Percentiles rank a stretch among this genome's conserved stretches.
Evolutionary conservation across 108 stramenopile species (phyloP).

Genomic region (Pseudonitzschia delicatissima): DNA sequence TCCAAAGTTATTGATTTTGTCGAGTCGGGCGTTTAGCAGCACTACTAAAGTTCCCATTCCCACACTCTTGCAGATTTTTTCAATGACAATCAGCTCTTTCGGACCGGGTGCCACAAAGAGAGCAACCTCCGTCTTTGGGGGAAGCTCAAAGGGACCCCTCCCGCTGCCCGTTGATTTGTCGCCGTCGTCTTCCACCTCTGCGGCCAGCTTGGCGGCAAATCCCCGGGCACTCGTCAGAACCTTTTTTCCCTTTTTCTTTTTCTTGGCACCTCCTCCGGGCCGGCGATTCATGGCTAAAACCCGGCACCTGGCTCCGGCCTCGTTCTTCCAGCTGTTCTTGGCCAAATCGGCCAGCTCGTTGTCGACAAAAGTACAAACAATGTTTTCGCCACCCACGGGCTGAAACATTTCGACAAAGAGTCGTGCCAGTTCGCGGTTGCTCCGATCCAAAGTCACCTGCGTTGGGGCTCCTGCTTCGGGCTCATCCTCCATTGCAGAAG

Average conservation of each 20-base stretch:
- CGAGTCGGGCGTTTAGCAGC: slow-evolving; percentile 73
- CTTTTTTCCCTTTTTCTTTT: slow-evolving; percentile 32
- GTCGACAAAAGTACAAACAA: slow-evolving; percentile 64
- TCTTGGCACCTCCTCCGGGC: slow-evolving; percentile 27
- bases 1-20: slow-evolving; percentile 52
- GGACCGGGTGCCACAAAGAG: slow-evolving; percentile 81
- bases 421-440: slow-evolving; percentile 80
- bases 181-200: slow-evolving; percentile 42
- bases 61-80: slow-evolving; percentile 62
- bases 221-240: slow-evolving; percentile 56
- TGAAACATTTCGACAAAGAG: slow-evolving; percentile 89
- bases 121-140: slow-evolving; percentile 69
- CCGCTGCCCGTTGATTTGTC: slow-evolving; percentile 18
- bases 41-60: slow-evolving; percentile 78
- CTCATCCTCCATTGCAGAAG: background rate
- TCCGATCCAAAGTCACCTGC: slow-evolving; percentile 54
- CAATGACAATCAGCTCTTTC: slow-evolving; percentile 70
- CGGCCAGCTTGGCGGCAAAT: slow-evolving; percentile 79
- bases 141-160: slow-evolving; percentile 51
- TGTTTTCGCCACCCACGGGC: slow-evolving; percentile 76
- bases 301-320: slow-evolving; percentile 55
- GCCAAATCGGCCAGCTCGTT: slow-evolving; percentile 58
- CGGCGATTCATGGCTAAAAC: slow-evolving; percentile 64
- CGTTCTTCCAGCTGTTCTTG: slow-evolving; percentile 65
- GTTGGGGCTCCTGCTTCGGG: slow-evolving; percentile 35